Evolutionary conservation across 2,329 filamentous ascomycete species (phyloP).

Genomic region (Coniosporium uncinatum): DNA sequence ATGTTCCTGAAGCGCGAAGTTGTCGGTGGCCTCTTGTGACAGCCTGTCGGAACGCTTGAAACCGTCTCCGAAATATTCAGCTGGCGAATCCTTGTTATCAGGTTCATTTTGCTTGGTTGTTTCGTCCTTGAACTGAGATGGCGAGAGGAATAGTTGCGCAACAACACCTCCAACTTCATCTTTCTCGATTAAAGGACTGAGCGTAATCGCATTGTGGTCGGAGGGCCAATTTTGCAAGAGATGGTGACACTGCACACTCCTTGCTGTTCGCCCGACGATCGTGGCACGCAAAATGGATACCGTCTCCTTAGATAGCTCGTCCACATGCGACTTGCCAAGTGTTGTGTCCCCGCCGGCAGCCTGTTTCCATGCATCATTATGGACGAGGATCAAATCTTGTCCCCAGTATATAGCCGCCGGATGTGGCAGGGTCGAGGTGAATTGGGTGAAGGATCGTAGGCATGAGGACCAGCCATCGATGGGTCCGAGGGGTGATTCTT

Average conservation of each 20-base stretch:
- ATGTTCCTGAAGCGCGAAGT: conserved; percentile 23
- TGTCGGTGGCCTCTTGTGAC: conserved; percentile 2
- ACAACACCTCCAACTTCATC: conserved; percentile 2
- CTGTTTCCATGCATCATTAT: conserved; percentile 34
- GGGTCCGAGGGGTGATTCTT: no score
- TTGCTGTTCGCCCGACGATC: conserved; percentile 12
- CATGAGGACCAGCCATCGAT: not conserved
- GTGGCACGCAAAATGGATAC: conserved; percentile 23
- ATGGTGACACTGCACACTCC: not conserved
- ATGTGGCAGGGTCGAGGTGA: conserved; percentile 31
- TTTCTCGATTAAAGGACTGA: conserved; percentile 1
- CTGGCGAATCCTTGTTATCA: not conserved
- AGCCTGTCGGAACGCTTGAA: no score
- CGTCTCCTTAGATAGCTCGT: conserved; percentile 23
- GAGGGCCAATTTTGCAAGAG: not conserved
- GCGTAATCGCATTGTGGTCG: not conserved
- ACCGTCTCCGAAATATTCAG: not conserved
- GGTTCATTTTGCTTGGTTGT: not conserved
- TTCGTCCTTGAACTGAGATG: not conserved
- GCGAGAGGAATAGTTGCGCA: conserved; percentile 3
- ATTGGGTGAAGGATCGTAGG: conserved; percentile 16
- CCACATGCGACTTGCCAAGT: conserved; percentile 24
- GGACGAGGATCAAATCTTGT: conserved; percentile 24
- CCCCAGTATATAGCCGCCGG: conserved; percentile 36
- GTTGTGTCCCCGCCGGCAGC: conserved; percentile 16